phyloP scores from a whole-genome alignment of 352 stramenopile species.

The Globisporangium middletonii region DNA sequence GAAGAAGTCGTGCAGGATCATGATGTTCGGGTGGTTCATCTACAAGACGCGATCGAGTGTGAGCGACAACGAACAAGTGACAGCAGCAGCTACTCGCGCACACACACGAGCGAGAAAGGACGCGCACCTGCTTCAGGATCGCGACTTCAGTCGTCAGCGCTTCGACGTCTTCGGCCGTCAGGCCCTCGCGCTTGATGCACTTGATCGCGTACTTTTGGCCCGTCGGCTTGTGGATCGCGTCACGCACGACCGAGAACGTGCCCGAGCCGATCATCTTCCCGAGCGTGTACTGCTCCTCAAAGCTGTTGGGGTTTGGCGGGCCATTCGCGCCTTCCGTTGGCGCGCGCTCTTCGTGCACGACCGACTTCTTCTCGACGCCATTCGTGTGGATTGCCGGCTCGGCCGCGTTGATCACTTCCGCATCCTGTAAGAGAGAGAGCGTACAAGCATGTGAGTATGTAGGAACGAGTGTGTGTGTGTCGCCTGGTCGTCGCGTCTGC shows the following conservation, averaged over 20 bases:
- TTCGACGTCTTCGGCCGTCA: conserved; percentile 84
- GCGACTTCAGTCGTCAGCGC: conserved; percentile 82
- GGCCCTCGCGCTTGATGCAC: conserved; percentile 86
- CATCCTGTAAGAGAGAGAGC: conserved; percentile 22
- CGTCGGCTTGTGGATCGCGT: conserved; percentile 78
- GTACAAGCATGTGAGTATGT: neutral
- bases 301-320: conserved; percentile 55
- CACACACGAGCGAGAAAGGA: conserved; percentile 1
- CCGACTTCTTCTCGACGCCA: conserved; percentile 24
- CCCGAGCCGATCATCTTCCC: conserved; percentile 87
- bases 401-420: conserved; percentile 21
- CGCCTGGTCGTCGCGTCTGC: neutral
- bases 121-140: conserved; percentile 74
- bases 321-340: conserved; percentile 8
- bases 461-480: neutral
- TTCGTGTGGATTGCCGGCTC: conserved; percentile 29
- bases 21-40: conserved; percentile 92
- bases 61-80: neutral
- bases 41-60: conserved; percentile 14
- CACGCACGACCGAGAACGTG: conserved; percentile 87
- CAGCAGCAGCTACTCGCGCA: neutral
- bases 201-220: conserved; percentile 89
- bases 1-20: conserved; percentile 92
- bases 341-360: conserved; percentile 16
- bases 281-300: conserved; percentile 81